Evolutionary conservation across 148 eudicot species (phyloP).

Genomic region (Rhododendron simsii): DNA sequence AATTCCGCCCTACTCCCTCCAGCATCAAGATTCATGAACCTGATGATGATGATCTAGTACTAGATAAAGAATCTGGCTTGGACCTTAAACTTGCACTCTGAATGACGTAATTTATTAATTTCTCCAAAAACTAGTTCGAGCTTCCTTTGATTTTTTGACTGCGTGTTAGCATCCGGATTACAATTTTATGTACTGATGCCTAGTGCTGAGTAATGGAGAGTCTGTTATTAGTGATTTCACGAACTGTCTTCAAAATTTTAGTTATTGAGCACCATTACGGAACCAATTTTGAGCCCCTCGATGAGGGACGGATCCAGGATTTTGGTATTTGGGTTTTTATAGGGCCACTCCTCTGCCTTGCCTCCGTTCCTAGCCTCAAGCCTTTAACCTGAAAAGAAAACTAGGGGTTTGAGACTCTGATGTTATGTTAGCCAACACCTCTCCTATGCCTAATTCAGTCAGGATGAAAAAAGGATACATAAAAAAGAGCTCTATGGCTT

Average conservation of each 20-base stretch:
- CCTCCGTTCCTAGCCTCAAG: too few relatives aligned
- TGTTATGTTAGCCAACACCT: too few relatives aligned
- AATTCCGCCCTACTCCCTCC: neutral
- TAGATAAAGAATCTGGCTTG: neutral
- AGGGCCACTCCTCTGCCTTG: too few relatives aligned
- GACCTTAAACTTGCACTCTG: constrained; percentile 9
- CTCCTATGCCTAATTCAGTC: too few relatives aligned
- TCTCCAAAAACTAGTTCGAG: neutral
- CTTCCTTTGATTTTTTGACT: neutral
- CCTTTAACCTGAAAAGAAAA: too few relatives aligned
- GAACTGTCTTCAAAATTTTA: too few relatives aligned
- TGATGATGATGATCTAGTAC: neutral
- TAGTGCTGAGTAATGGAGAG: neutral
- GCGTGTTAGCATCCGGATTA: neutral
- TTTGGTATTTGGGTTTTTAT: neutral
- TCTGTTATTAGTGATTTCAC: neutral
- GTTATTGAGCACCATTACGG: too few relatives aligned
- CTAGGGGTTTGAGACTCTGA: too few relatives aligned
- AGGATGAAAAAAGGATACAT: too few relatives aligned
- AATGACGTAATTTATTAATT: neutral
- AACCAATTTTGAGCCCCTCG: neutral
- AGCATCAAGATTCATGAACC: neutral
- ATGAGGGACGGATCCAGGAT: neutral
- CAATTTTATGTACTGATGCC: neutral
- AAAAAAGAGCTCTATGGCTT: too few relatives aligned